A percentile compares a stretch with the other conserved stretches of the same genome.
Conservation (phyloP, 257 asterid genomes). For the Solanum bukasovii region DNA sequence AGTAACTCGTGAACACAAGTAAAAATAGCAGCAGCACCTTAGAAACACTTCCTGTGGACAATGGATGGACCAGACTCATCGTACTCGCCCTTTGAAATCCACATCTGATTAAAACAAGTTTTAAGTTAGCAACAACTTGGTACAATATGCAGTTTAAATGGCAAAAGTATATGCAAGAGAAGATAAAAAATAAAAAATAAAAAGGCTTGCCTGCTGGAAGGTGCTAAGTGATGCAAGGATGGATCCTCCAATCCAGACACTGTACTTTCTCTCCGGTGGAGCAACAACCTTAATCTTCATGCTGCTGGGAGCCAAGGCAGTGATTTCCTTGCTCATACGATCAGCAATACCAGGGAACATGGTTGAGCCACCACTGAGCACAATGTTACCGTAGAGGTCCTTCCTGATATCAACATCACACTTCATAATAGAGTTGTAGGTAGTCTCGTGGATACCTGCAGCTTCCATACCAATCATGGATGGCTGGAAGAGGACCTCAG, state of each 20-base stretch:
- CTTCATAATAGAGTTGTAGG: constrained; percentile 3
- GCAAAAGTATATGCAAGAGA: neutral
- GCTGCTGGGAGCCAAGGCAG: constrained; percentile 2
- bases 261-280: constrained; percentile 1
- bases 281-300: constrained; percentile 3
- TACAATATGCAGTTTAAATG: neutral
- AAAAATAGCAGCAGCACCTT: neutral
- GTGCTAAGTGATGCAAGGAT: constrained; percentile 3
- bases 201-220: neutral
- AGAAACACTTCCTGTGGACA: constrained; percentile 5
- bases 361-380: constrained; percentile 4
- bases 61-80: constrained; percentile 5
- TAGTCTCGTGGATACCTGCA: constrained; percentile 1
- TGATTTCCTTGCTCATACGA: constrained; percentile 1
- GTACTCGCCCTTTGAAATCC: constrained; percentile 1
- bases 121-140: neutral
- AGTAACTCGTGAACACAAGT: neutral
- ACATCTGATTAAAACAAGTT: neutral
- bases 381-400: constrained; percentile 3
- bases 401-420: neutral
- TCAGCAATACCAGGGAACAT: constrained; percentile 4
- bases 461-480: constrained; percentile 6
- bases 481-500: constrained; percentile 3
- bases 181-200: no score
- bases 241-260: constrained; percentile 4